Conservation (phyloP, 2,329 filamentous ascomycete species). For the Aureobasidium sp. region DNA sequence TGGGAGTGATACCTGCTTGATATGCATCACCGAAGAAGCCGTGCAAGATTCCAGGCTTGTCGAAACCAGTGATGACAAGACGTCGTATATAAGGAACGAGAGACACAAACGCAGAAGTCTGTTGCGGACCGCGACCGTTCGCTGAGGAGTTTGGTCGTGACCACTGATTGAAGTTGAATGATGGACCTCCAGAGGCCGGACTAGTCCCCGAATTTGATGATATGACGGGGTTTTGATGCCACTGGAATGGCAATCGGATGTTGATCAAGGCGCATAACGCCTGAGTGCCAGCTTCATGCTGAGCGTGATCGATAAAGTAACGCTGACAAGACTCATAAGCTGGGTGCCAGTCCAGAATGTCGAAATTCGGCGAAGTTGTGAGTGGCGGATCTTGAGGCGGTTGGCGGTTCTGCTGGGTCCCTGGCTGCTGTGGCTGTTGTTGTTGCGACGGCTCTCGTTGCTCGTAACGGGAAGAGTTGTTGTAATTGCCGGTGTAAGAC, state of each 20-base stretch:
- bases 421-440: conserved; percentile 12
- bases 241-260: conserved; percentile 90
- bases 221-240: conserved; percentile 55
- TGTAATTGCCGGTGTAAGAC: conserved; percentile 13
- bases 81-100: conserved; percentile 92
- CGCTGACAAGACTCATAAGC: conserved; percentile 90
- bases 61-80: conserved; percentile 91
- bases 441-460: conserved; percentile 5
- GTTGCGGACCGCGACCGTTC: conserved; percentile 39
- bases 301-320: conserved; percentile 93
- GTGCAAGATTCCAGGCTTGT: conserved; percentile 86
- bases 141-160: conserved; percentile 42
- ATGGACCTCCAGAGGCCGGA: conserved; percentile 26
- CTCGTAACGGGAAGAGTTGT: conserved; percentile 4
- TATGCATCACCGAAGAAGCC: conserved; percentile 99
- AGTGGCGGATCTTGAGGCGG: conserved; percentile 27
- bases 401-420: conserved; percentile 3
- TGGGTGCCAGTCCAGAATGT: conserved; percentile 94
- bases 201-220: conserved; percentile 33
- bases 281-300: conserved; percentile 85
- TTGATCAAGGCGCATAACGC: conserved; percentile 92
- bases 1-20: conserved; percentile 77
- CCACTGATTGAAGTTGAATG: conserved; percentile 28
- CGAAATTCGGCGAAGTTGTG: conserved; percentile 61
- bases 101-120: conserved; percentile 58